A percentile compares a stretch with the other conserved stretches of the same genome.
Evolutionary conservation across 345 rosid species (phyloP).

Genomic region (Citropsis articulata): DNA sequence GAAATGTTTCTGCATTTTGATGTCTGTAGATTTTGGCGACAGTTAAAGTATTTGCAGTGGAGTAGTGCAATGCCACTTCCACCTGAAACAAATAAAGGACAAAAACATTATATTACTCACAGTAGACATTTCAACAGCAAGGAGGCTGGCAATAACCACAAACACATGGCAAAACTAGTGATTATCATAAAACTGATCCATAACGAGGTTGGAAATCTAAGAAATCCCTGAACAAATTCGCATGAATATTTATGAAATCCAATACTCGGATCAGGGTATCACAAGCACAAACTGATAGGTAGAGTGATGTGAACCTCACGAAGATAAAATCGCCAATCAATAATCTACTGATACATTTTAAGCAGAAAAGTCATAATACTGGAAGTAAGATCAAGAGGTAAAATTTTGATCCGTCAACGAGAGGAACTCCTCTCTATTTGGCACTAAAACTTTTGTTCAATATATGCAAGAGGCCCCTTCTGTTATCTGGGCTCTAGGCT

Average conservation of each 20-base stretch:
- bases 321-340: not conserved
- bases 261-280: not conserved
- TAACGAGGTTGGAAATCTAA: not conserved
- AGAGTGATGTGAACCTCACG: not conserved
- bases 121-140: not conserved
- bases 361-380: not conserved
- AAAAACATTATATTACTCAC: not conserved
- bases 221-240: not conserved
- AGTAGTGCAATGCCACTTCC: slow-evolving; percentile 48
- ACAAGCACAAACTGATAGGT: not conserved
- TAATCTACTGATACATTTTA: not conserved
- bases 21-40: slow-evolving; percentile 21
- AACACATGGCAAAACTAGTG: not conserved
- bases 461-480: not conserved
- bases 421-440: slow-evolving; percentile 41
- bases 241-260: not conserved
- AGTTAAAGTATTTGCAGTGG: slow-evolving; percentile 45
- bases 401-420: not conserved
- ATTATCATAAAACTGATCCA: not conserved
- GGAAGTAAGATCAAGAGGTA: slow-evolving; percentile 4
- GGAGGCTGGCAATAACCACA: not conserved
- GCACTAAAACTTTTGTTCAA: not conserved
- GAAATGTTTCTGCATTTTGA: slow-evolving; percentile 36
- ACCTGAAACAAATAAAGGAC: slow-evolving; percentile 26
- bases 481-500: slow-evolving; percentile 40